phyloP scores from a whole-genome alignment of 139 green algal genomes.

The Yamagishiella unicocca region DNA sequence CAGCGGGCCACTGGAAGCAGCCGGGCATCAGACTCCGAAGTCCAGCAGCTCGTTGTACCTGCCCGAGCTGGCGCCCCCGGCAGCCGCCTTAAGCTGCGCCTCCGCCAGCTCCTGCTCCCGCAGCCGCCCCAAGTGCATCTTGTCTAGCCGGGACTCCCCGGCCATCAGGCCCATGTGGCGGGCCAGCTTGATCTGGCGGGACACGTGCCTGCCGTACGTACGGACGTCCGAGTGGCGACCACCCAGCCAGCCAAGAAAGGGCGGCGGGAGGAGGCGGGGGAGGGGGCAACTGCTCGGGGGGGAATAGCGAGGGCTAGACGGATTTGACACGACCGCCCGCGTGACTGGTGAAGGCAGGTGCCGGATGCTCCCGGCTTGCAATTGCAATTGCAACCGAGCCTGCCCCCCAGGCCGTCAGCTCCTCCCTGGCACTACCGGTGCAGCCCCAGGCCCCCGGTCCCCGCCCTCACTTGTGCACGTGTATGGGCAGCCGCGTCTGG shows the following conservation, averaged over 20 bases:
- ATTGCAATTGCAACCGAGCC: background rate
- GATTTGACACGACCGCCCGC: background rate
- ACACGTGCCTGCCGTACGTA: background rate
- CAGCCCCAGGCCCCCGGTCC: background rate
- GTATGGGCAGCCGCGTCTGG: slow-evolving; percentile 36
- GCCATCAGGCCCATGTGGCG: slow-evolving; percentile 53
- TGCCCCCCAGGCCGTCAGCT: background rate
- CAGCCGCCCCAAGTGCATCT: slow-evolving; percentile 28
- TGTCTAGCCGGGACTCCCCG: slow-evolving; percentile 47
- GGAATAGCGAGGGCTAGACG: background rate
- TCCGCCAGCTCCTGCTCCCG: slow-evolving; percentile 26
- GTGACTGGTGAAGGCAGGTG: background rate
- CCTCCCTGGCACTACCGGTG: background rate
- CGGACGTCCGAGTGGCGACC: too few relatives aligned
- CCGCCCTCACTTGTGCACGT: slow-evolving; percentile 13
- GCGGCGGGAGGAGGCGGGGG: too few relatives aligned
- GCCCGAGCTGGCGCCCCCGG: background rate
- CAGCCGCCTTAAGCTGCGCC: slow-evolving; percentile 6
- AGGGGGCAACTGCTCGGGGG: background rate
- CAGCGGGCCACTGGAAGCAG: too few relatives aligned
- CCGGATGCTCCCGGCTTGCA: background rate
- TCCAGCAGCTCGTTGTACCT: background rate
- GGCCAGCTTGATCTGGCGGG: slow-evolving; percentile 48
- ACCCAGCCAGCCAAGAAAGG: too few relatives aligned
- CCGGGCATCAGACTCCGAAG: too few relatives aligned